These are phyloP conservation scores for Orbilia brochopaga DNA, from an alignment of 2,329 filamentous ascomycete genomes.

Conservation along the genomic window DNA sequence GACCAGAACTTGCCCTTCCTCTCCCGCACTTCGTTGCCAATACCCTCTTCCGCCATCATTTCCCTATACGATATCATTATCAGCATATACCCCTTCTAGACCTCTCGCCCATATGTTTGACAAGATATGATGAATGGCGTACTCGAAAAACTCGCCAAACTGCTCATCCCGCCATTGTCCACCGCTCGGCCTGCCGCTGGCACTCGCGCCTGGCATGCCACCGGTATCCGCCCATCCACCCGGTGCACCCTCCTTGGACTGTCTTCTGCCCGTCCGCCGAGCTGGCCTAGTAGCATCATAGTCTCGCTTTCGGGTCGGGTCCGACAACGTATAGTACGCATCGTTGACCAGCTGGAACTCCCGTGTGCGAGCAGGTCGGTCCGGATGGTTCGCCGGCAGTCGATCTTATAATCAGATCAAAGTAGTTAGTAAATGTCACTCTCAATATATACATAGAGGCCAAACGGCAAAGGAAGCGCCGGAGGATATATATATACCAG, in stretches of 20 bases:
- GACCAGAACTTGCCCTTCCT: slow-evolving; percentile 83
- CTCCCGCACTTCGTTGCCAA: slow-evolving; percentile 51
- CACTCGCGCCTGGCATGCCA: slow-evolving; percentile 57
- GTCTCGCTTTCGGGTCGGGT: slow-evolving; percentile 75
- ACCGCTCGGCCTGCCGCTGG: slow-evolving; percentile 15
- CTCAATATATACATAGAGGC: slow-evolving; percentile 79
- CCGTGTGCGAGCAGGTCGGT: slow-evolving; percentile 79
- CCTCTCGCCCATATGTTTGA: no score
- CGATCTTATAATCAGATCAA: slow-evolving; percentile 81
- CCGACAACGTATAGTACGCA: slow-evolving; percentile 89
- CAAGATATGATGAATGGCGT: no score
- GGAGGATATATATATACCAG: slow-evolving; percentile 17
- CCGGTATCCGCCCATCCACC: background rate
- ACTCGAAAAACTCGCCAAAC: slow-evolving; percentile 49
- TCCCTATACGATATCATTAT: slow-evolving; percentile 14
- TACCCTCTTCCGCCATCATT: slow-evolving; percentile 43
- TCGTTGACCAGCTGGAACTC: slow-evolving; percentile 92
- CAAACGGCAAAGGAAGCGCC: slow-evolving; percentile 49
- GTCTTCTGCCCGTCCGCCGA: slow-evolving; percentile 9
- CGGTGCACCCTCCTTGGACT: background rate
- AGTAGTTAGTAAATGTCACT: no score
- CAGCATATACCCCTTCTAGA: no score
- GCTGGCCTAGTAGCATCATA: slow-evolving; percentile 72
- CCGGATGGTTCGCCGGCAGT: slow-evolving; percentile 80
- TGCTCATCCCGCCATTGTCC: slow-evolving; percentile 45